Evolutionary conservation across 73 alveolate species (phyloP).

Genomic region (Paramecium caudatum): DNA sequence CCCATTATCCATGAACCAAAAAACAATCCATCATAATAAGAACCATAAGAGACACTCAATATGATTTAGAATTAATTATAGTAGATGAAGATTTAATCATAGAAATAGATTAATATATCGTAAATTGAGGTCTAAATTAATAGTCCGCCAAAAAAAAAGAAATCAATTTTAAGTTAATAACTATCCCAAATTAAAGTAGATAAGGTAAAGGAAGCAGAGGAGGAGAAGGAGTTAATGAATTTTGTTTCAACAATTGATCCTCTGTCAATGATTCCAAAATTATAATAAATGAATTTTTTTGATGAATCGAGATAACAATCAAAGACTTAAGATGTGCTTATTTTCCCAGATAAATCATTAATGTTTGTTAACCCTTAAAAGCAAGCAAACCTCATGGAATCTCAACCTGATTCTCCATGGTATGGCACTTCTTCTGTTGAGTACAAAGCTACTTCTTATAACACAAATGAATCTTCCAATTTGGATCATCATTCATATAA

Average conservation of each 20-base stretch:
- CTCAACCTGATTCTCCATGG: slow-evolving; percentile 13
- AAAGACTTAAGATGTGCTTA: background rate
- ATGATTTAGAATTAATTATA: no score
- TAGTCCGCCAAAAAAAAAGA: background rate
- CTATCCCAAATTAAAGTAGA: slow-evolving; percentile 40
- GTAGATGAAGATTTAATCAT: background rate
- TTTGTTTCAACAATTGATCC: slow-evolving; percentile 32
- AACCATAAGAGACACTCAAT: no score
- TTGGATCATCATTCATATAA: slow-evolving; percentile 58
- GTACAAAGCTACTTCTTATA: slow-evolving; percentile 51
- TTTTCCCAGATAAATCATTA: slow-evolving; percentile 9
- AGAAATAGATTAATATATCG: background rate
- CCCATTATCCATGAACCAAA: no score
- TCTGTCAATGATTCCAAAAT: slow-evolving; percentile 22
- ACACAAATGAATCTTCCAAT: slow-evolving; percentile 61
- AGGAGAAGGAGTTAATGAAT: background rate
- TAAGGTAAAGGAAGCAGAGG: slow-evolving; percentile 39
- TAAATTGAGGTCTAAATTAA: background rate
- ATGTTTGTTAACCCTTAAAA: background rate
- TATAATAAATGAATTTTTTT: background rate
- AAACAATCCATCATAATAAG: no score
- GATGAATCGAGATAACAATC: slow-evolving; percentile 25
- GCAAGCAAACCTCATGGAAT: background rate
- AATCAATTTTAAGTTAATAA: slow-evolving; percentile 3
- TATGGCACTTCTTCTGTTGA: slow-evolving; percentile 8